Conservation (phyloP, 2,329 filamentous ascomycete genomes). For the Tothia fuscella region DNA sequence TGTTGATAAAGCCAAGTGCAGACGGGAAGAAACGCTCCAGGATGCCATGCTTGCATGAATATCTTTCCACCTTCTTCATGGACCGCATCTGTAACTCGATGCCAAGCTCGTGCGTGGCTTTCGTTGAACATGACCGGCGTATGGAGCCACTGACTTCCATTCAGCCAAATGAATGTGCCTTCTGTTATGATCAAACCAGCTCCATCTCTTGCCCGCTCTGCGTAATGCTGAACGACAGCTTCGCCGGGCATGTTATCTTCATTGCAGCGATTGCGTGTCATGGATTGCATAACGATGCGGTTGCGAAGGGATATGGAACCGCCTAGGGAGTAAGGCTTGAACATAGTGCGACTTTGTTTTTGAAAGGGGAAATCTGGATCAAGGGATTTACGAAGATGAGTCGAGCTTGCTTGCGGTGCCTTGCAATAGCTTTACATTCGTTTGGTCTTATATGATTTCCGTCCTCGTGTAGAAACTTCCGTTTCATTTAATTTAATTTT, state of each 20-base stretch:
- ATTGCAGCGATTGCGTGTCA: conserved; percentile 19
- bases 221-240: conserved; percentile 15
- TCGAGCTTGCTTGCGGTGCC: too few relatives aligned
- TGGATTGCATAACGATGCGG: conserved; percentile 18
- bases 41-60: conserved; percentile 18
- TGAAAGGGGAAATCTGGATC: too few relatives aligned
- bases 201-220: conserved; percentile 15
- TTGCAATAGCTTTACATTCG: too few relatives aligned
- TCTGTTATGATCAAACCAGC: conserved; percentile 17
- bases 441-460: too few relatives aligned
- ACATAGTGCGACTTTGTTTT: too few relatives aligned
- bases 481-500: too few relatives aligned
- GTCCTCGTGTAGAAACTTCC: too few relatives aligned
- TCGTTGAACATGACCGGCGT: conserved; percentile 15
- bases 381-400: too few relatives aligned
- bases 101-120: conserved; percentile 16
- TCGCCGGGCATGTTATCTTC: conserved; percentile 15
- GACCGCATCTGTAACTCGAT: conserved; percentile 15
- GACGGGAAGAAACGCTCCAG: conserved; percentile 13
- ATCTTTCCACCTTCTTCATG: conserved; percentile 16
- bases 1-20: too few relatives aligned
- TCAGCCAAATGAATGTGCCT: conserved; percentile 15
- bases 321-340: background rate
- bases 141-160: conserved; percentile 16
- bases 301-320: conserved; percentile 9